Conservation (phyloP, 169 alveolate species). For the Perkinsus olseni region DNA sequence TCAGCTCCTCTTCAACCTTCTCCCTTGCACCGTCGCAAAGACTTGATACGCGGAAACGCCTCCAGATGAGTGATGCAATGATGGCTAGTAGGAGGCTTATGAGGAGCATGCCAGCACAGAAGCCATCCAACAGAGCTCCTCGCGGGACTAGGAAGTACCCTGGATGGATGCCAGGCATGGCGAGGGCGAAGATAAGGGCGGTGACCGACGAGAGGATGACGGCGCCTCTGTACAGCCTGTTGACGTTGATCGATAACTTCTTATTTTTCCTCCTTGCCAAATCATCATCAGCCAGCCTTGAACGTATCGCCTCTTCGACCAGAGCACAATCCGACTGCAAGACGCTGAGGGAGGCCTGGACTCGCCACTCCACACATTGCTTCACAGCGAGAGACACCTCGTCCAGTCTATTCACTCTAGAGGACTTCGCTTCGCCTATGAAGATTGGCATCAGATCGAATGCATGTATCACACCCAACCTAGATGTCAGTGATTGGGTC, state of each 20-base stretch:
- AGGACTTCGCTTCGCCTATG: background rate
- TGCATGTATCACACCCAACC: background rate
- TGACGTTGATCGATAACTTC: background rate
- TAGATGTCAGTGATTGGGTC: conserved; percentile 24
- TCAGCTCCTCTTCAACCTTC: background rate
- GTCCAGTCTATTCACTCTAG: background rate
- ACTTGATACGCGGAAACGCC: background rate
- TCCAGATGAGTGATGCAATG: background rate
- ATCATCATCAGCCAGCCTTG: background rate
- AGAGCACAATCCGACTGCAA: background rate
- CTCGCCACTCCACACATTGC: background rate
- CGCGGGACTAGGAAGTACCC: background rate
- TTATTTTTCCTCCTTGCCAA: background rate
- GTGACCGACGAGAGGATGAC: background rate
- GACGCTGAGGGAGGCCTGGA: background rate
- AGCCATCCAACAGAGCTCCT: background rate
- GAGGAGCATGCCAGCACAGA: background rate
- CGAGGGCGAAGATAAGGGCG: background rate
- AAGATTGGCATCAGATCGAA: background rate
- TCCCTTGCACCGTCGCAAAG: background rate
- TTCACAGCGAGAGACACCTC: background rate
- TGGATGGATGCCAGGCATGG: background rate
- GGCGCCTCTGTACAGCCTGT: background rate
- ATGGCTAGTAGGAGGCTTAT: background rate
- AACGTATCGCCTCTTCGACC: background rate